Percentiles rank a stretch among this genome's conserved stretches.
These are phyloP conservation scores for Penicillium rolfsii DNA, from an alignment of 2,329 filamentous ascomycete genomes.

Conservation along the genomic window DNA sequence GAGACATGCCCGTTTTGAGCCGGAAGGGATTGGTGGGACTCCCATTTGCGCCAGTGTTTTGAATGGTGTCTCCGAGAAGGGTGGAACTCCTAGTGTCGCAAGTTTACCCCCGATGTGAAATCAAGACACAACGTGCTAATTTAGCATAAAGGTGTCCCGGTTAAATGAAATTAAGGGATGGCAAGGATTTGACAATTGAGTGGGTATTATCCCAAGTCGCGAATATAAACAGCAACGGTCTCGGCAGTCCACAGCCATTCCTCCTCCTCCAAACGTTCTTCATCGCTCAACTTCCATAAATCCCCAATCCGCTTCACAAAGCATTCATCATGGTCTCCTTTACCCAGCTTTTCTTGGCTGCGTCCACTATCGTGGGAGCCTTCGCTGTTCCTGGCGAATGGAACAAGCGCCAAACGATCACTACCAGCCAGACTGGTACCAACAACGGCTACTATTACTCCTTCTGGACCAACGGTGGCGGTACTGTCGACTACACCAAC, in stretches of 20 bases:
- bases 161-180: conserved; percentile 1
- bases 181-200: background rate
- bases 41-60: conserved; percentile 2
- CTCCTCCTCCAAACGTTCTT: background rate
- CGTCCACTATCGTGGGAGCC: conserved; percentile 24
- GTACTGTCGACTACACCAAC: conserved; percentile 52
- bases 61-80: background rate
- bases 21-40: conserved; percentile 4
- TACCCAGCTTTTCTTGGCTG: conserved; percentile 28
- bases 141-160: background rate
- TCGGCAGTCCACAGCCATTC: background rate
- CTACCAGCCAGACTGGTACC: conserved; percentile 35
- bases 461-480: conserved; percentile 55
- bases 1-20: conserved; percentile 3
- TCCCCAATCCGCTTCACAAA: background rate
- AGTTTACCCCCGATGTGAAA: background rate
- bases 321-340: conserved; percentile 34
- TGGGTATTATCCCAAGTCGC: background rate
- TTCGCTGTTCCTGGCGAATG: conserved; percentile 30
- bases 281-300: background rate
- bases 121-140: background rate
- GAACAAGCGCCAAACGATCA: conserved; percentile 25
- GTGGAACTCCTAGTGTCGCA: conserved; percentile 3
- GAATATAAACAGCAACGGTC: conserved; percentile 2
- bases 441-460: conserved; percentile 54